Percentiles rank a stretch among this genome's conserved stretches.
phyloP scores from a whole-genome alignment of 495 filamentous ascomycete genomes.

The Tuber melanosporum region DNA sequence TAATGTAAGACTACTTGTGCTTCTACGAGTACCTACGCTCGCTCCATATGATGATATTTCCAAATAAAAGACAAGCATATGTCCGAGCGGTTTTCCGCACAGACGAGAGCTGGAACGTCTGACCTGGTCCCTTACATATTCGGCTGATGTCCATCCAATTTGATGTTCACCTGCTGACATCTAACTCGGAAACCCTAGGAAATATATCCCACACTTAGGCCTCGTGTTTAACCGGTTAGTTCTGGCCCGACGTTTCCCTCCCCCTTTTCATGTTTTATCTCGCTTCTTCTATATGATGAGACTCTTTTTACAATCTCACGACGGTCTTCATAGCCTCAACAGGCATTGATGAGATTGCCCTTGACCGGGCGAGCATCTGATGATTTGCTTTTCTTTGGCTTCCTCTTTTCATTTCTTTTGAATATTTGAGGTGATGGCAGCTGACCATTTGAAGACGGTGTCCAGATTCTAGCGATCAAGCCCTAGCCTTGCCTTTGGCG shows the following conservation, averaged over 20 bases:
- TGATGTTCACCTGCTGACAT: neutral
- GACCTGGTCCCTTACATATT: slow-evolving; percentile 29
- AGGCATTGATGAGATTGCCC: slow-evolving; percentile 84
- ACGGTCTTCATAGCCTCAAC: slow-evolving; percentile 90
- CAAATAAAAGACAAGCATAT: slow-evolving; percentile 78
- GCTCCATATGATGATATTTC: slow-evolving; percentile 57
- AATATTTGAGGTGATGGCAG: neutral
- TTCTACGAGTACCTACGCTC: slow-evolving; percentile 11
- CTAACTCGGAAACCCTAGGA: neutral
- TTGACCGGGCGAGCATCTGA: slow-evolving; percentile 72
- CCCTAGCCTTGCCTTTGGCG: neutral
- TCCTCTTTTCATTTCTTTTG: neutral
- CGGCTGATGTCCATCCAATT: neutral
- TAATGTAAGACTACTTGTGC: slow-evolving; percentile 20
- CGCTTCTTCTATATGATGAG: slow-evolving; percentile 60
- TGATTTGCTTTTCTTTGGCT: slow-evolving; percentile 42
- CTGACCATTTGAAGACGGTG: neutral
- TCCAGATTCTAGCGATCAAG: neutral
- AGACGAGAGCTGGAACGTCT: slow-evolving; percentile 56
- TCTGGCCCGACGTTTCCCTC: slow-evolving; percentile 9
- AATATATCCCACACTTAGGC: slow-evolving; percentile 8
- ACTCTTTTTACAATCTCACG: slow-evolving; percentile 69
- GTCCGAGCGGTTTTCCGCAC: slow-evolving; percentile 61
- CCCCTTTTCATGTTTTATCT: slow-evolving; percentile 9
- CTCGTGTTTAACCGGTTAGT: slow-evolving; percentile 45